A percentile compares a stretch with the other conserved stretches of the same genome.
phyloP scores from a whole-genome alignment of 2,329 filamentous ascomycete genomes.

The Rachicladosporium sp. region DNA sequence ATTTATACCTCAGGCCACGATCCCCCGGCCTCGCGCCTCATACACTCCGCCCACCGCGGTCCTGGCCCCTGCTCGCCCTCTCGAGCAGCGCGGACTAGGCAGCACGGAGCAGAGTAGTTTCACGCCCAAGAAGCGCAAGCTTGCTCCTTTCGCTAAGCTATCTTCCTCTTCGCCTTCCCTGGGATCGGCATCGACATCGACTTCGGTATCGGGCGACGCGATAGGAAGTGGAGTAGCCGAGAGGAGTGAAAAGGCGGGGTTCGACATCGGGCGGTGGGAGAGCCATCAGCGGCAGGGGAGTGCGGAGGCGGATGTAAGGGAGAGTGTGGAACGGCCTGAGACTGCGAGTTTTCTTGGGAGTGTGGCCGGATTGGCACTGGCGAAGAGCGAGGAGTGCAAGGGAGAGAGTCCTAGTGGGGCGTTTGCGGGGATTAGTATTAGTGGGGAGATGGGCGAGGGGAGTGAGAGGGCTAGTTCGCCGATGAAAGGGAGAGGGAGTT shows the following conservation, averaged over 20 bases:
- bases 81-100: too few species aligned
- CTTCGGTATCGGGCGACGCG: too few species aligned
- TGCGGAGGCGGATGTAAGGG: too few species aligned
- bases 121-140: slow-evolving; percentile 34
- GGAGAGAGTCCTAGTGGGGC: slow-evolving; percentile 20
- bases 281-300: neutral
- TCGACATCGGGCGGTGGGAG: neutral
- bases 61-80: too few species aligned
- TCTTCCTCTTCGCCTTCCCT: neutral
- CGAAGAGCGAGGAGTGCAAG: slow-evolving; percentile 1
- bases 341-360: too few species aligned
- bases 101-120: slow-evolving; percentile 3
- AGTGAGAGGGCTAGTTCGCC: slow-evolving; percentile 8
- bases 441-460: slow-evolving; percentile 30
- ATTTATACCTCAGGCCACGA: too few species aligned
- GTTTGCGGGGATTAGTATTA: slow-evolving; percentile 18
- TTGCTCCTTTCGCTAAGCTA: slow-evolving; percentile 20
- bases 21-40: too few species aligned
- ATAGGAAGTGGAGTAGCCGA: neutral
- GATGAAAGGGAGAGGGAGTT: slow-evolving; percentile 11
- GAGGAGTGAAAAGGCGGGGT: neutral
- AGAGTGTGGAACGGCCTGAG: too few species aligned
- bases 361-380: too few species aligned
- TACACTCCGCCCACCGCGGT: too few species aligned
- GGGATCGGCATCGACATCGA: too few species aligned